Evolutionary conservation across 2,329 filamentous ascomycete genomes (phyloP), one percentile per base, ranked within the genome.

Genomic region (Elsinoe ampelina): DNA sequence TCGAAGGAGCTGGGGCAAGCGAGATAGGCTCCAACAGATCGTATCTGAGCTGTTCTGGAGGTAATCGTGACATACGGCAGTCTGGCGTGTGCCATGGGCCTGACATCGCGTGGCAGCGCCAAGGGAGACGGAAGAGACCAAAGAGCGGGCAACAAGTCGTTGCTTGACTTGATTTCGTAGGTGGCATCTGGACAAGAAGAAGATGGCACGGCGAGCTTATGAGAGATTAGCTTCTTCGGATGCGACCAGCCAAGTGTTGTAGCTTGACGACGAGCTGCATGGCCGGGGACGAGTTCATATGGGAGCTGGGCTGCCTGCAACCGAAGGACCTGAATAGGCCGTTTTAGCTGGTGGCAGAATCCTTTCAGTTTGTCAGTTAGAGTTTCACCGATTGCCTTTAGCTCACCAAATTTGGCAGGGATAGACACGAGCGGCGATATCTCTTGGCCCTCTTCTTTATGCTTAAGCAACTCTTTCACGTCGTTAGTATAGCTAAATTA

Each of bases 131-230:
- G 32, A 34, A 48, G 15, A 26, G 48, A 48, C 22, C 43, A 48
- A 34, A 48, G 15, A 26, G 43, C 43, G 47, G 22, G n/a, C 47
- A 51, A 30, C 12, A 51, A 17, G 11, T 51, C 2, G 8, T 13
- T 51, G 32, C 47, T 36, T 51, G 48, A 22, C 48, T 52, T 13
- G 32, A 11, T 52, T 52, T 38, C 32, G 48, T 52, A 52, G 48
- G 48, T 52, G 48, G 11, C 48, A 52, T 52, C 48, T 52, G 34
- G 30, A 36, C 30, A 13, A 22, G 17, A 6, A n/a, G 19, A 6
- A 52, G 48, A 52, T 52, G 48, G 48, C 48, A 38, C 48, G 32
- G 48, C 41, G 38, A 17, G 48, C 48, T 52, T 52, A 32, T 38
- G 32, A 34, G 11, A 32, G 26, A 36, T 38, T 52, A 39, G 48